Evolutionary conservation across 495 filamentous ascomycete species (phyloP).

Genomic region (Podospora comata): DNA sequence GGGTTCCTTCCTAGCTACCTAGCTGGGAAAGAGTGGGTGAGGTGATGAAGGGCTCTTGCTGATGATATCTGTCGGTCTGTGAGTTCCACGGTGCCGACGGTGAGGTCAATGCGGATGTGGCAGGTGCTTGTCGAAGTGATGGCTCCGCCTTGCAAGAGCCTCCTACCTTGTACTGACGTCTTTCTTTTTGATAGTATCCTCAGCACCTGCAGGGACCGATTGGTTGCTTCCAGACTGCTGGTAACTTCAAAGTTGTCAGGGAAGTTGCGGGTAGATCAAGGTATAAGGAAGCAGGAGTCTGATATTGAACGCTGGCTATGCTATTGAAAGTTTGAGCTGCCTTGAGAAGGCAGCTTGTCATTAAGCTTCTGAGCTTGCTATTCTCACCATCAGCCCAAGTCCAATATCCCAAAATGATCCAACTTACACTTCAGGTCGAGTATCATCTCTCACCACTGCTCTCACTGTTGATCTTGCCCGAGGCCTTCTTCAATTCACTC

Average conservation of each 20-base stretch:
- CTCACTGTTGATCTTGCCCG: neutral
- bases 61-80: neutral
- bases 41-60: neutral
- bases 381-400: constrained; percentile 2
- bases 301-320: neutral
- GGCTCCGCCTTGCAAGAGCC: neutral
- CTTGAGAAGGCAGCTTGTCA: constrained; percentile 7
- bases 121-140: neutral
- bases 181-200: neutral
- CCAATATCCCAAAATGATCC: neutral
- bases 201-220: neutral
- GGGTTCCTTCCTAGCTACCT: neutral
- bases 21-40: neutral
- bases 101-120: neutral
- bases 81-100: neutral
- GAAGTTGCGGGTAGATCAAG: neutral
- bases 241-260: neutral
- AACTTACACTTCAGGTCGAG: constrained; percentile 17
- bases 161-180: neutral
- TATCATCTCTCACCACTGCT: constrained; percentile 12
- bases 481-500: neutral
- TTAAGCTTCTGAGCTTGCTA: constrained; percentile 21
- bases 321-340: neutral
- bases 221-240: neutral
- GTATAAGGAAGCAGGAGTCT: neutral